Evolutionary conservation across 495 filamentous ascomycete genomes (phyloP).

Genomic region (Lasiosphaeriaceae sp.): DNA sequence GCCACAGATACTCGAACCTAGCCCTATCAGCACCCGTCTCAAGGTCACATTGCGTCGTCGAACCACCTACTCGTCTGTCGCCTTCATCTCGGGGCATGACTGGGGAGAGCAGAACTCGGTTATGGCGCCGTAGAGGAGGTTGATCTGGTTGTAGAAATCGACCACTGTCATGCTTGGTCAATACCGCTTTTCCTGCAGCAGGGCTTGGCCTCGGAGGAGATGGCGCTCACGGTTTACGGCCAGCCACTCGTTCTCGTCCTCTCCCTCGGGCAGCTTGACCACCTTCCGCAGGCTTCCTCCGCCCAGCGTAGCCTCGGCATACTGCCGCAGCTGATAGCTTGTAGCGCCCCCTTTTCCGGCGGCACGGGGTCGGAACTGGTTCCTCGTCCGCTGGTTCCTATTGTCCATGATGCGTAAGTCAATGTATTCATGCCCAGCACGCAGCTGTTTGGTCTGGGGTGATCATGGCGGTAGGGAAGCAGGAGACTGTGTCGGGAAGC

Average conservation of each 20-base stretch:
- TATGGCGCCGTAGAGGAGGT: conserved; percentile 96
- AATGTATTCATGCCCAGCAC: conserved; percentile 30
- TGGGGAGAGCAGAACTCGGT: conserved; percentile 98
- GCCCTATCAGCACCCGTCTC: conserved; percentile 7
- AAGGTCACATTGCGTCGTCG: not conserved
- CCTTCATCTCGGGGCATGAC: conserved; percentile 98
- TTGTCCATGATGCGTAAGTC: conserved; percentile 21
- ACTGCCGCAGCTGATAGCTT: conserved; percentile 94
- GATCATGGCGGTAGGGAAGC: not conserved
- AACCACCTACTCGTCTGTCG: conserved; percentile 81
- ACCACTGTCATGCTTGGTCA: conserved; percentile 60
- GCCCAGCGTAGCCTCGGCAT: conserved; percentile 93
- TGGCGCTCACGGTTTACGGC: conserved; percentile 77
- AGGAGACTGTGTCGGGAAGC: too few species aligned
- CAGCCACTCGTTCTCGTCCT: conserved; percentile 96
- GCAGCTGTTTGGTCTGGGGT: not conserved
- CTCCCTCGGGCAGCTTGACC: conserved; percentile 93
- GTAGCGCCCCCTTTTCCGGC: conserved; percentile 80
- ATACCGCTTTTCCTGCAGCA: not conserved
- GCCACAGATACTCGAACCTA: conserved; percentile 98
- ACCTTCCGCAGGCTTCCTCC: conserved; percentile 94
- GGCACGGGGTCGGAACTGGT: conserved; percentile 87
- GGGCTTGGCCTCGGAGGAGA: not conserved
- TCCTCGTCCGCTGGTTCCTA: conserved; percentile 85
- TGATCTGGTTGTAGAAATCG: conserved; percentile 99